Conservation (phyloP, 108 stramenopile species). For the Nitzschia sp. region DNA sequence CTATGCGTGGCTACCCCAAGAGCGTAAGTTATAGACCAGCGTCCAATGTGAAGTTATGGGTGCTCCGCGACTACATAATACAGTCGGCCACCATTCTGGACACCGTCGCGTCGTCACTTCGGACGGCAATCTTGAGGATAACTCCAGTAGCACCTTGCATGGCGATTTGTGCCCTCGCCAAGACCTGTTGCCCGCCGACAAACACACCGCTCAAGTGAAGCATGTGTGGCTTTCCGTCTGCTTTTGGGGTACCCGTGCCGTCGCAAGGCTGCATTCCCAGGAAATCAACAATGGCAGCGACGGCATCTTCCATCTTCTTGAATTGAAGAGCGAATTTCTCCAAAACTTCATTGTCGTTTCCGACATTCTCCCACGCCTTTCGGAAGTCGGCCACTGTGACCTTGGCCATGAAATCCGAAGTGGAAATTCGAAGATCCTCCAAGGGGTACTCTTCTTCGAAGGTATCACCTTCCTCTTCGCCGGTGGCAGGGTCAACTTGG, state of each 20-base stretch:
- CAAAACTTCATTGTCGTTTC: slow-evolving; percentile 83
- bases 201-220: slow-evolving; percentile 90
- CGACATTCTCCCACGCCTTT: slow-evolving; percentile 82
- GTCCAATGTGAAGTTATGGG: not conserved
- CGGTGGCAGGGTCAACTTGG: slow-evolving; percentile 79
- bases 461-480: slow-evolving; percentile 78
- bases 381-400: slow-evolving; percentile 86
- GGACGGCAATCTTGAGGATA: slow-evolving; percentile 90
- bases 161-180: slow-evolving; percentile 86
- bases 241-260: slow-evolving; percentile 64
- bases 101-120: slow-evolving; percentile 70
- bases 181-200: slow-evolving; percentile 75
- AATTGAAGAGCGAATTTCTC: slow-evolving; percentile 93
- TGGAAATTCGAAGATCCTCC: slow-evolving; percentile 84
- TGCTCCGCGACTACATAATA: slow-evolving; percentile 48
- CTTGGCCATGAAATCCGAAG: slow-evolving; percentile 95
- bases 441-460: slow-evolving; percentile 94
- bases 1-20: not conserved
- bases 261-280: slow-evolving; percentile 95
- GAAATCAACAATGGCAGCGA: slow-evolving; percentile 76
- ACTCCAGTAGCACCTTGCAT: slow-evolving; percentile 63
- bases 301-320: slow-evolving; percentile 86
- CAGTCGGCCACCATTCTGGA: slow-evolving; percentile 87
- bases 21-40: not conserved
- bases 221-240: slow-evolving; percentile 83